These are phyloP conservation scores for Phalaenopsis aphrodite DNA, from an alignment of 106 monocot genomes.

Conservation along the genomic window DNA sequence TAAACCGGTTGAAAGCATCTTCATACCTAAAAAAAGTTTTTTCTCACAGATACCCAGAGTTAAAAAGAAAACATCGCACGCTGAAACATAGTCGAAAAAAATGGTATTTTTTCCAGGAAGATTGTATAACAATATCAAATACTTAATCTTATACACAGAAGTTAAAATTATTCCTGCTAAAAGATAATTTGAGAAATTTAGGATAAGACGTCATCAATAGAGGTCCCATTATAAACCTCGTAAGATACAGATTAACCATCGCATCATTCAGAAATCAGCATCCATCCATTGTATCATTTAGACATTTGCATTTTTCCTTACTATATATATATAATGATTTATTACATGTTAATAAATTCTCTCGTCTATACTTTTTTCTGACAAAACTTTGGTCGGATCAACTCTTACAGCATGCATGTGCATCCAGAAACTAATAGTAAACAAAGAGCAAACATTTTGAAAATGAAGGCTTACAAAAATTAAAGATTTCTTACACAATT, in stretches of 20 bases:
- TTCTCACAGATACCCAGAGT: background rate
- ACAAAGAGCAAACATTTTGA: background rate
- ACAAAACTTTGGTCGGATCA: background rate
- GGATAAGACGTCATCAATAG: background rate
- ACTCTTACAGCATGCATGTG: background rate
- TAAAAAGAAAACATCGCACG: background rate
- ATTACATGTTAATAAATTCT: background rate
- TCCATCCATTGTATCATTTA: background rate
- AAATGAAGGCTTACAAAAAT: background rate
- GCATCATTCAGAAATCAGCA: background rate
- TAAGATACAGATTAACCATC: background rate
- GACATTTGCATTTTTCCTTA: background rate
- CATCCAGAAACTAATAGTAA: background rate
- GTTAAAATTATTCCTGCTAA: background rate
- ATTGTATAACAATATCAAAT: background rate
- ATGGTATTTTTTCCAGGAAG: background rate
- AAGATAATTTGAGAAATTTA: background rate
- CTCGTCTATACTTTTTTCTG: background rate
- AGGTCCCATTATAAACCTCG: background rate
- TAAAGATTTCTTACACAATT: constrained; percentile 66
- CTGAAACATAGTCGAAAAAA: background rate
- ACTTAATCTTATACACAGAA: background rate
- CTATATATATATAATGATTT: background rate
- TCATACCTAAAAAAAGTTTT: constrained; percentile 52
- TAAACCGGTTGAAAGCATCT: constrained; percentile 90